A percentile compares a stretch with the other conserved stretches of the same genome.
Conservation (phyloP, 352 stramenopile genomes). For the Globisporangium emineosum region DNA sequence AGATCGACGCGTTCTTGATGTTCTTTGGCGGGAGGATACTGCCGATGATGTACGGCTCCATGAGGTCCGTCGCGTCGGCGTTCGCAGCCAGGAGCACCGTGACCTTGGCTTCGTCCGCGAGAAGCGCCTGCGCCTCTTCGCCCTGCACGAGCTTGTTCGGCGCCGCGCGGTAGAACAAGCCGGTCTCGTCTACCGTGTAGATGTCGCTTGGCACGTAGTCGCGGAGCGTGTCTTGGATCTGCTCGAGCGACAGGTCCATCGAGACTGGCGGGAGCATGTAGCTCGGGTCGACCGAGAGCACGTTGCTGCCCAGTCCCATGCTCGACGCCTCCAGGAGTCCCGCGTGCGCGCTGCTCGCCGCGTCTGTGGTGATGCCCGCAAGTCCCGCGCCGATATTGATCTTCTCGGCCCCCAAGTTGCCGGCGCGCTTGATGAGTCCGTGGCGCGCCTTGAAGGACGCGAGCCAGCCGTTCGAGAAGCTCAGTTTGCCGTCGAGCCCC, state of each 20-base stretch:
- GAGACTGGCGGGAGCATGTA: constrained; percentile 82
- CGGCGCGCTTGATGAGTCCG: constrained; percentile 68
- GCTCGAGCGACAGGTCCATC: constrained; percentile 76
- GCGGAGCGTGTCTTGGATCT: constrained; percentile 82
- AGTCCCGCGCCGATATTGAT: constrained; percentile 2
- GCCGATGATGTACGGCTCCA: constrained; percentile 87
- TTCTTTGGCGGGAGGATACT: constrained; percentile 66
- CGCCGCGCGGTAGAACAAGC: constrained; percentile 83
- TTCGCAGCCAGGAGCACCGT: constrained; percentile 76
- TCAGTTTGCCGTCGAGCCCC: constrained; percentile 74
- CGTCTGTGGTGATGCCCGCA: constrained; percentile 9
- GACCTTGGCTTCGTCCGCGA: constrained; percentile 69
- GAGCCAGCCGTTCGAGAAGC: constrained; percentile 86
- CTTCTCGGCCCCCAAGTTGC: constrained; percentile 37
- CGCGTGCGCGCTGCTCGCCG: neutral
- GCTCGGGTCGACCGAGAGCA: constrained; percentile 43
- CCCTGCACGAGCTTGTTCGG: constrained; percentile 81
- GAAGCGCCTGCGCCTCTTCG: constrained; percentile 71
- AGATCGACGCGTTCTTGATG: constrained; percentile 80
- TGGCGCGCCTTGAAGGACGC: constrained; percentile 84
- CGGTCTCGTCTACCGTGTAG: constrained; percentile 86
- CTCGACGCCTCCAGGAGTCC: constrained; percentile 47
- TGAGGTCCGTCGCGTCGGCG: constrained; percentile 70
- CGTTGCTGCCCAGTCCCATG: constrained; percentile 41
- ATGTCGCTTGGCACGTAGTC: constrained; percentile 82